phyloP scores from a whole-genome alignment of 2,329 filamentous ascomycete species.

The Laburnicola sp. region DNA sequence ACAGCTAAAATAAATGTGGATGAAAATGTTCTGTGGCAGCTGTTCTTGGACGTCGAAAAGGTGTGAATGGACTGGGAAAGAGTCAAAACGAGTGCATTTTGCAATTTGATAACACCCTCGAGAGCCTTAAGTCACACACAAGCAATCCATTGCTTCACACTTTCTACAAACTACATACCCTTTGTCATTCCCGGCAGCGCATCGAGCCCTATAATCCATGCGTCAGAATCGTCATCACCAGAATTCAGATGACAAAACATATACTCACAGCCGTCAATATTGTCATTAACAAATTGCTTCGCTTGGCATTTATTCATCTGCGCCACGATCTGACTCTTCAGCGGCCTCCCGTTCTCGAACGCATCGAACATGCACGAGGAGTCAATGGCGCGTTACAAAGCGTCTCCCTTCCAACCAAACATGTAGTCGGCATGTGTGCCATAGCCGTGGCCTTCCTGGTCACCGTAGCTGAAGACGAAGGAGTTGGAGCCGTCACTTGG shows the following conservation, averaged over 20 bases:
- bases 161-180: neutral
- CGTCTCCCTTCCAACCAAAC: slow-evolving; percentile 41
- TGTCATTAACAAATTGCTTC: slow-evolving; percentile 53
- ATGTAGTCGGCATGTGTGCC: slow-evolving; percentile 32
- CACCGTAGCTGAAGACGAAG: slow-evolving; percentile 18
- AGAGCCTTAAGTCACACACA: no score
- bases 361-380: slow-evolving; percentile 15
- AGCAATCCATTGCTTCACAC: no score
- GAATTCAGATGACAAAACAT: neutral
- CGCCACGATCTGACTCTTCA: slow-evolving; percentile 18
- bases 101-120: no score
- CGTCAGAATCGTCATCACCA: neutral
- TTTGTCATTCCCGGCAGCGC: slow-evolving; percentile 6
- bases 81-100: no score
- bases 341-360: slow-evolving; percentile 14
- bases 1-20: no score
- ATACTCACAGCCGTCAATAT: slow-evolving; percentile 45
- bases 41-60: no score
- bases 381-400: slow-evolving; percentile 18
- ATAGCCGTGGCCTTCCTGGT: slow-evolving; percentile 14
- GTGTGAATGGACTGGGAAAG: no score
- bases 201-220: slow-evolving; percentile 2
- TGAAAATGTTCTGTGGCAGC: no score
- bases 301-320: slow-evolving; percentile 21
- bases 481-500: slow-evolving; percentile 14